Evolutionary conservation across 306 rosid genomes (phyloP).

Genomic region (Castanopsis chinensis): DNA sequence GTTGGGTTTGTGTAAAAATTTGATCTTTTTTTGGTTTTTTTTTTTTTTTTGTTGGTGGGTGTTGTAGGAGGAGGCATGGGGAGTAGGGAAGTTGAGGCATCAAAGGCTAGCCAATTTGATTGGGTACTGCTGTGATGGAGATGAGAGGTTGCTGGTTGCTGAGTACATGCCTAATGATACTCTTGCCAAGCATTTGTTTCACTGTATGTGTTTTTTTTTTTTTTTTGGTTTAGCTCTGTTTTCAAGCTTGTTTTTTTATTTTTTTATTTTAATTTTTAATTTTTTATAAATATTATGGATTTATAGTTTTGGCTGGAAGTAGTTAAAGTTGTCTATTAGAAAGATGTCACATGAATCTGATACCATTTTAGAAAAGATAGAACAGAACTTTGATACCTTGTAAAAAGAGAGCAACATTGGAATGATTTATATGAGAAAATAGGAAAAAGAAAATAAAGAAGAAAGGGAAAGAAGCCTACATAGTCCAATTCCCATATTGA

Average conservation of each 20-base stretch:
- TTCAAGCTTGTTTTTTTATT: background rate
- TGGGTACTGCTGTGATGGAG: conserved; percentile 95
- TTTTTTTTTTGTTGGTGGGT: background rate
- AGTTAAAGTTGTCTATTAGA: too few species aligned
- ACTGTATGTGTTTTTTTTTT: conserved; percentile 40
- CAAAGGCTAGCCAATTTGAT: conserved; percentile 82
- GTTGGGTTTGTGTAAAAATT: background rate
- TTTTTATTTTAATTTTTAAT: too few species aligned
- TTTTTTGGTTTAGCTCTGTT: background rate
- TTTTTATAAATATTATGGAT: background rate
- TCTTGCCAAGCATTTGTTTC: conserved; percentile 96
- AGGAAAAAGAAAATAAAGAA: too few species aligned
- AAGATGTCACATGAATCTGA: too few species aligned
- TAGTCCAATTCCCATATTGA: background rate
- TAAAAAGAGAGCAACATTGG: too few species aligned
- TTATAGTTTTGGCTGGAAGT: background rate
- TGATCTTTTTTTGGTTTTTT: too few species aligned
- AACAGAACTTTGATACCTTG: too few species aligned
- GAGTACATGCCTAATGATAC: conserved; percentile 97
- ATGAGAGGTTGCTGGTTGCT: conserved; percentile 95
- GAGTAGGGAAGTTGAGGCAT: conserved; percentile 82
- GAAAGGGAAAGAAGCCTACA: too few species aligned
- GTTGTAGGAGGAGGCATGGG: conserved; percentile 79
- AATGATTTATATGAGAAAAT: too few species aligned
- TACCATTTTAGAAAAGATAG: too few species aligned